Evolutionary conservation across 495 filamentous ascomycete genomes (phyloP), one percentile per base, ranked within the genome.

Genomic region (Podospora pseudoanserina): DNA sequence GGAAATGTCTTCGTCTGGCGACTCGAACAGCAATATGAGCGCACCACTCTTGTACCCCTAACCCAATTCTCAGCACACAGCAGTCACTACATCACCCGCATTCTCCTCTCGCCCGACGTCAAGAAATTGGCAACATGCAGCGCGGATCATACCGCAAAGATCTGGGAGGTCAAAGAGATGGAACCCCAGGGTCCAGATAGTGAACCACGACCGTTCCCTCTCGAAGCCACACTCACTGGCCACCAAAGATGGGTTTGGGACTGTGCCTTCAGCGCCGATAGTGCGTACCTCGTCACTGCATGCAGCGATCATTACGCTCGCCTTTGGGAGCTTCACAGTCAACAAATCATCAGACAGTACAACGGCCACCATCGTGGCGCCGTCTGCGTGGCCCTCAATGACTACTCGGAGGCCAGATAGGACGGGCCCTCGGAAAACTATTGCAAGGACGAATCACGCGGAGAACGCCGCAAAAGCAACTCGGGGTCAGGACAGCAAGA

Each of bases 191-290:
- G 83, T 28, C 76, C 79, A 54, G 84, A 83, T 55, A 65, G 67
- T 26, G 67, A 74, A 54, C 69, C 73, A 15, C 70, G 68, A 64
- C 88, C 81, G 67, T 96, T 86, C 85, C 90, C 86, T 15, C 84
- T 97, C 5, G 93, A 98, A 77, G 94, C 92, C 5, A 96, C 92
- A 2, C 86, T 99, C 1, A 88, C 90, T n/a, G 90, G 91, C 66
- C 95, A 99, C 77, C 95, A 99, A 78, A 89, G 95, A 44, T 99
- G 95, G 95, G 95, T 99, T 0, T 99, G 95, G 95, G 95, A 99
- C 78, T 99, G 95, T 76, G 95, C 95, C 3, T 99, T 98, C 81
- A 95, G 91, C 68, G 95, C 96, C 11, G 95, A 99, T 76, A 94
- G 90, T 44, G 95, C 95, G 0, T 99, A 99, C 75, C 82, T 99